phyloP scores from a whole-genome alignment of 768 basidiomycete species.

The Rossbeevera mucosa region DNA sequence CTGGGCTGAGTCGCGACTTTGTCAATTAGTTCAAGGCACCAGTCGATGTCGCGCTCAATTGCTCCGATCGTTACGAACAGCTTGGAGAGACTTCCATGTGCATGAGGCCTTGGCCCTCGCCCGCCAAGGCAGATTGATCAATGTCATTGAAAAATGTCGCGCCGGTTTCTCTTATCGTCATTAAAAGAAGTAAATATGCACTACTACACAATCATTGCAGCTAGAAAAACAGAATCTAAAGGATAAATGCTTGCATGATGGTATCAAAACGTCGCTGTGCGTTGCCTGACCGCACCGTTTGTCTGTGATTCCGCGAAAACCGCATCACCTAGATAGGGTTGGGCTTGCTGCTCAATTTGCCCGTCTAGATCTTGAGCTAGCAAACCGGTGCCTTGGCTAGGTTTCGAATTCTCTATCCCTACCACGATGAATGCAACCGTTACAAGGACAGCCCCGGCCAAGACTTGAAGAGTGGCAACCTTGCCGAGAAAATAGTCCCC shows the following conservation, averaged over 20 bases:
- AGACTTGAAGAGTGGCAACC: conserved; percentile 52
- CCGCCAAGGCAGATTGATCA: too few species aligned
- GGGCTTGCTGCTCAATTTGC: background rate
- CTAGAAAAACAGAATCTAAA: background rate
- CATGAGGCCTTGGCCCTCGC: too few species aligned
- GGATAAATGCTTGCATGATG: background rate
- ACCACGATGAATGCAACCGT: conserved; percentile 72
- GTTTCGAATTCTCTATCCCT: conserved; percentile 51
- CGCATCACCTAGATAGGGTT: conserved; percentile 6
- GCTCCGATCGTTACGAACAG: too few species aligned
- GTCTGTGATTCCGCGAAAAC: conserved; percentile 8
- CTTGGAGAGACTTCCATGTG: too few species aligned
- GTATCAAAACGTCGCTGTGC: background rate
- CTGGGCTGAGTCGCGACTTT: too few species aligned
- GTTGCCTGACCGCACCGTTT: too few species aligned
- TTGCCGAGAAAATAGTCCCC: conserved; percentile 71
- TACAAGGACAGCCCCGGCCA: conserved; percentile 74
- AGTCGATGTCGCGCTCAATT: too few species aligned
- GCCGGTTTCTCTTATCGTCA: too few species aligned
- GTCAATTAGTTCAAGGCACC: too few species aligned
- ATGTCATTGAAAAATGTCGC: too few species aligned
- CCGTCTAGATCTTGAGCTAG: conserved; percentile 1
- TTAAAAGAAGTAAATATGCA: background rate
- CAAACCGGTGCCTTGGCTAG: conserved; percentile 30
- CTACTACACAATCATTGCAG: background rate